phyloP scores from a whole-genome alignment of 2,329 filamentous ascomycete genomes.

The Leptographium procerum region DNA sequence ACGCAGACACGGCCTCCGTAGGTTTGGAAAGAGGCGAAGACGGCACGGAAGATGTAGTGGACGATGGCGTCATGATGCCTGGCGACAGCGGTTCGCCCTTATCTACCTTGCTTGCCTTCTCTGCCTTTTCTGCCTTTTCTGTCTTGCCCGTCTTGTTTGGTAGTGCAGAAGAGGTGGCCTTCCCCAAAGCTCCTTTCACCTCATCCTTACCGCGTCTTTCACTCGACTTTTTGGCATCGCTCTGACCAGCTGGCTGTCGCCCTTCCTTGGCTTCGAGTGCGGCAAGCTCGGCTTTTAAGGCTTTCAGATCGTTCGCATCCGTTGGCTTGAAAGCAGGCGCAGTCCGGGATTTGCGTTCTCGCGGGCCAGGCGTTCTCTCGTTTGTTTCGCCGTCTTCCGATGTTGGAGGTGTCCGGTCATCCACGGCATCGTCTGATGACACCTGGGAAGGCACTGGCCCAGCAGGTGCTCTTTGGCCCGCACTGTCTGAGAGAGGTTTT shows the following conservation, averaged over 20 bases:
- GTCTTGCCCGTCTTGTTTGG: background rate
- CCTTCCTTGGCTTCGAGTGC: constrained; percentile 3
- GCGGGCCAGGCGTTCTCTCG: constrained; percentile 18
- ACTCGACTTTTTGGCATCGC: background rate
- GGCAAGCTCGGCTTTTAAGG: constrained; percentile 10
- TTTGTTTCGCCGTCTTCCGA: constrained; percentile 25
- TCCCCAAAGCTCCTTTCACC: background rate
- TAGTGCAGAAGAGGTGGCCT: background rate
- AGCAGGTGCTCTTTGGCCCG: background rate
- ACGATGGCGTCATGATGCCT: constrained; percentile 9
- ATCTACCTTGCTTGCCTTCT: background rate
- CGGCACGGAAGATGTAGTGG: constrained; percentile 8
- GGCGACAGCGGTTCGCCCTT: constrained; percentile 8
- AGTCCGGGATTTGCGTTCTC: constrained; percentile 24
- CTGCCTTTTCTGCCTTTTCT: background rate
- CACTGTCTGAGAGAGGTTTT: background rate
- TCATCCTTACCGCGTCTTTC: background rate
- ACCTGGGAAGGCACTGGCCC: background rate
- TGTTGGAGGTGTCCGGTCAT: constrained; percentile 16
- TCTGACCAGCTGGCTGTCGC: background rate
- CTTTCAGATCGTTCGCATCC: constrained; percentile 36
- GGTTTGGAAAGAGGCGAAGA: constrained; percentile 19
- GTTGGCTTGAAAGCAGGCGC: constrained; percentile 40
- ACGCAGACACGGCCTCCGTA: constrained; percentile 10
- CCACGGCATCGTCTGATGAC: constrained; percentile 18